phyloP scores from a whole-genome alignment of 805 yeast species.

The Candida endomychidarum region DNA sequence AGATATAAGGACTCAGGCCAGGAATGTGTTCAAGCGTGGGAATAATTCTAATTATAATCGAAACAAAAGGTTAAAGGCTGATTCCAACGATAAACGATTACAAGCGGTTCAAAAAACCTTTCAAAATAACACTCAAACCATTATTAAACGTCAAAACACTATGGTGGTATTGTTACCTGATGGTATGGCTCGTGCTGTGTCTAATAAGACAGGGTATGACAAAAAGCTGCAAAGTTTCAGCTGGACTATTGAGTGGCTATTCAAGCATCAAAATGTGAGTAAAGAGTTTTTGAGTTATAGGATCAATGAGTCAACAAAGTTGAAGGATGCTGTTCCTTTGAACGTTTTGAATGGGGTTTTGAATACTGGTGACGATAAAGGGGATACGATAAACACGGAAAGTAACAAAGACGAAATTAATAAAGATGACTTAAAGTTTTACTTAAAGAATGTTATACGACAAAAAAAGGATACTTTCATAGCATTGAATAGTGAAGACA shows the following conservation, averaged over 20 bases:
- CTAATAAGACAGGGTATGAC: slow-evolving; percentile 72
- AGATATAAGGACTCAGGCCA: slow-evolving; percentile 46
- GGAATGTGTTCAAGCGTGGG: slow-evolving; percentile 40
- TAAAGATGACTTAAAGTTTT: slow-evolving; percentile 28
- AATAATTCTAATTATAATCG: slow-evolving; percentile 14
- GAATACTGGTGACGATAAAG: too few relatives aligned
- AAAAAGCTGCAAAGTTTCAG: slow-evolving; percentile 56
- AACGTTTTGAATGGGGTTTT: slow-evolving; percentile 23
- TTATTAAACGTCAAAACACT: slow-evolving; percentile 61
- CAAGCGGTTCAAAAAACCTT: slow-evolving; percentile 22
- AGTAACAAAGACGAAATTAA: slow-evolving; percentile 21
- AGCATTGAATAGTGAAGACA: slow-evolving; percentile 29
- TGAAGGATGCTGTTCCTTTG: slow-evolving; percentile 44
- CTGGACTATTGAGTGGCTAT: slow-evolving; percentile 81
- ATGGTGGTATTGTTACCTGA: slow-evolving; percentile 59
- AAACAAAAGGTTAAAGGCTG: slow-evolving; percentile 23
- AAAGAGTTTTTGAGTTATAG: slow-evolving; percentile 44
- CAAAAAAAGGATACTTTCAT: slow-evolving; percentile 19
- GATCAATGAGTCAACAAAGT: slow-evolving; percentile 34
- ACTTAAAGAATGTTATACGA: slow-evolving; percentile 33
- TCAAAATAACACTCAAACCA: slow-evolving; percentile 26
- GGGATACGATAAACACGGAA: too few relatives aligned
- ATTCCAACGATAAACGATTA: slow-evolving; percentile 24
- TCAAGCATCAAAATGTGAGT: slow-evolving; percentile 25
- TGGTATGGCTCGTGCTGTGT: slow-evolving; percentile 68